Conservation (phyloP, 805 yeast genomes). For the Ogataea minuta region DNA sequence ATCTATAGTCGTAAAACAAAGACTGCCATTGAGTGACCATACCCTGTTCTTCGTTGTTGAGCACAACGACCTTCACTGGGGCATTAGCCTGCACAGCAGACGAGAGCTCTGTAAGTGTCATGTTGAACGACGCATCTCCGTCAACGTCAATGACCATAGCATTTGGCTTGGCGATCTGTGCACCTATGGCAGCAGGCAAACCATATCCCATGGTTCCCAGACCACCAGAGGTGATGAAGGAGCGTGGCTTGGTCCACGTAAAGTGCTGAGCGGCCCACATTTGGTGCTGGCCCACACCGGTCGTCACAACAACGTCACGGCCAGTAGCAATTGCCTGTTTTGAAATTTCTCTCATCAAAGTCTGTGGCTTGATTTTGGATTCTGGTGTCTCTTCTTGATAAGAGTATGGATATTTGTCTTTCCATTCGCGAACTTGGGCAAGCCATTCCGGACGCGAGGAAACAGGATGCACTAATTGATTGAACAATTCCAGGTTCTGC, state of each 20-base stretch:
- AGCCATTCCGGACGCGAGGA: constrained; percentile 79
- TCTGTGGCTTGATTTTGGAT: constrained; percentile 86
- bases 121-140: constrained; percentile 98
- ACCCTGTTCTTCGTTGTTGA: constrained; percentile 98
- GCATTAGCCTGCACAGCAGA: constrained; percentile 93
- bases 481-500: constrained; percentile 64
- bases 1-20: constrained; percentile 92
- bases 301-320: constrained; percentile 83
- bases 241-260: constrained; percentile 89
- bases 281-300: constrained; percentile 99
- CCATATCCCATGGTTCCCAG: constrained; percentile 99
- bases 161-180: constrained; percentile 94
- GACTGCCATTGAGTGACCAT: constrained; percentile 99
- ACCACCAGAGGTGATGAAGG: constrained; percentile 98
- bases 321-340: constrained; percentile 60
- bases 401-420: constrained; percentile 77
- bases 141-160: constrained; percentile 94
- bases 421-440: constrained; percentile 73
- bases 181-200: constrained; percentile 97
- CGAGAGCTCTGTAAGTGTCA: constrained; percentile 91
- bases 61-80: constrained; percentile 83
- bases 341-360: constrained; percentile 76
- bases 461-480: constrained; percentile 68
- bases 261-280: constrained; percentile 99
- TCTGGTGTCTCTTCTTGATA: constrained; percentile 81